phyloP scores from a whole-genome alignment of 1,139 yeast genomes.

The Scheffersomyces cryptocercus region DNA sequence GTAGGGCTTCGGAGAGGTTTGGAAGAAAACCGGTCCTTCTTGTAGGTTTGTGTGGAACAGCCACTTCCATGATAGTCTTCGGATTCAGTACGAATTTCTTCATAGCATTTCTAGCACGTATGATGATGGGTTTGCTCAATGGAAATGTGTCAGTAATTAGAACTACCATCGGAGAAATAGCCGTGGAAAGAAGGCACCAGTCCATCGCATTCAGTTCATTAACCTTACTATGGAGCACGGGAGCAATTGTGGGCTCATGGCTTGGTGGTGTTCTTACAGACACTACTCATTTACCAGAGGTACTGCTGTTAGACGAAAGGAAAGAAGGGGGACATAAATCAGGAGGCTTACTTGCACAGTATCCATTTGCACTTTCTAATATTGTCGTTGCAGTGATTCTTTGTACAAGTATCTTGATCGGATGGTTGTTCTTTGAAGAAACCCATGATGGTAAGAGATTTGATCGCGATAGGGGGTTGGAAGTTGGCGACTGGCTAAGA shows the following conservation, averaged over 20 bases:
- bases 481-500: slow-evolving; percentile 50
- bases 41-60: slow-evolving; percentile 34
- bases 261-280: slow-evolving; percentile 42
- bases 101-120: slow-evolving; percentile 34
- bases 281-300: neutral
- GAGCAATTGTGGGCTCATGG: slow-evolving; percentile 40
- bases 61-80: slow-evolving; percentile 27
- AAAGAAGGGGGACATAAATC: neutral
- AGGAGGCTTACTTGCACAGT: slow-evolving; percentile 31
- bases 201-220: slow-evolving; percentile 38
- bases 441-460: slow-evolving; percentile 48
- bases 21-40: slow-evolving; percentile 38
- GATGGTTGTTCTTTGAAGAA: slow-evolving; percentile 60
- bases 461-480: slow-evolving; percentile 52
- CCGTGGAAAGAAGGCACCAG: slow-evolving; percentile 37
- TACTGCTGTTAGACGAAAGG: neutral
- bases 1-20: slow-evolving; percentile 29
- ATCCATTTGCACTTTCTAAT: slow-evolving; percentile 65
- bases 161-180: slow-evolving; percentile 40
- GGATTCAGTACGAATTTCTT: slow-evolving; percentile 37
- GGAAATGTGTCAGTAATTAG: slow-evolving; percentile 41
- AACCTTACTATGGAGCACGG: slow-evolving; percentile 37
- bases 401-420: slow-evolving; percentile 37
- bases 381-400: slow-evolving; percentile 51
- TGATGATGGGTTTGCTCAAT: slow-evolving; percentile 34